Conservation (phyloP, 805 yeast genomes). For the Starmera quercuum region DNA sequence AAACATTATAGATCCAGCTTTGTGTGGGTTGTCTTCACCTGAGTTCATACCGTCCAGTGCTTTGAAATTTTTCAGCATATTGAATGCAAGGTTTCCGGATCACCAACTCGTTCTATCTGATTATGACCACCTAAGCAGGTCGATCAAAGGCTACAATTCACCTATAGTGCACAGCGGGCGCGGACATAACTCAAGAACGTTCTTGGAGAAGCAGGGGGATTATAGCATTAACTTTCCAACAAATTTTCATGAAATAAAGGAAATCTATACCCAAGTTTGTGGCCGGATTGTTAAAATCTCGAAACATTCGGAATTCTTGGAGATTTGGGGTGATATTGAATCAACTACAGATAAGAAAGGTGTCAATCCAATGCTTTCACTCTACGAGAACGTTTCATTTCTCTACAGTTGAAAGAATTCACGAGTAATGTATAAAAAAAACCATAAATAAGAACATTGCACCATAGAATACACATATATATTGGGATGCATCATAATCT, state of each 20-base stretch:
- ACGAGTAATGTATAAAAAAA: not conserved
- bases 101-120: constrained; percentile 73
- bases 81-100: constrained; percentile 61
- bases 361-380: constrained; percentile 76
- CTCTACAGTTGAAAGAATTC: constrained; percentile 22
- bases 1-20: constrained; percentile 53
- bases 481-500: not conserved
- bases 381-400: constrained; percentile 70
- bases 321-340: constrained; percentile 63
- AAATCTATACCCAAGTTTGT: constrained; percentile 54
- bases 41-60: constrained; percentile 81
- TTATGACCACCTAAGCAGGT: constrained; percentile 38
- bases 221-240: constrained; percentile 87
- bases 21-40: constrained; percentile 55
- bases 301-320: constrained; percentile 57
- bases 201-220: constrained; percentile 79
- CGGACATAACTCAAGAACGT: constrained; percentile 61
- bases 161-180: constrained; percentile 77
- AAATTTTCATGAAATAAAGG: constrained; percentile 55
- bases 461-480: not conserved
- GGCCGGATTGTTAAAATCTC: constrained; percentile 50
- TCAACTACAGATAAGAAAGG: constrained; percentile 67
- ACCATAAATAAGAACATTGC: not conserved
- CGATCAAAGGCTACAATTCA: constrained; percentile 50
- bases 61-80: constrained; percentile 53